Base-by-base conservation (phyloP, 2,329 filamentous ascomycete genomes). In the Lecanicillium sp. region DNA sequence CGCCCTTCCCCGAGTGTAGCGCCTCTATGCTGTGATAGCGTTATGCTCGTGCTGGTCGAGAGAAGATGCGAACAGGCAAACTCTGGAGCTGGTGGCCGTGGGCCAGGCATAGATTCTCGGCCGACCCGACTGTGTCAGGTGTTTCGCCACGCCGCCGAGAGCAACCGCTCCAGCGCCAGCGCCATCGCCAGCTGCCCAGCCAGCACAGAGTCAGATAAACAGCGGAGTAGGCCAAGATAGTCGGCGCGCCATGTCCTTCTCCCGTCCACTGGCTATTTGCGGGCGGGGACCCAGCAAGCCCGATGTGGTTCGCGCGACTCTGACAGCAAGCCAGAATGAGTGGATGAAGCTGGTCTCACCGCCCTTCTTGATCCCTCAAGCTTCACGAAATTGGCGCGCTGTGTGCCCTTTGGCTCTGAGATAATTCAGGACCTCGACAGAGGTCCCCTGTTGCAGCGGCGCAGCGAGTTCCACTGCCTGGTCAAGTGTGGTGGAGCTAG, bases 311-410 rank as follows among this genome's bases (percentile, higher is more conserved):
- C 27, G 35, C 20, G 14, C 17, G 19, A n/a, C 14, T 20, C n/a
- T n/a, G n/a, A n/a, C n/a, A n/a, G n/a, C n/a, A n/a, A n/a, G n/a
- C n/a, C n/a, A n/a, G n/a, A n/a, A n/a, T n/a, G n/a, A n/a, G n/a
- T n/a, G n/a, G n/a, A n/a, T n/a, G n/a, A n/a, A n/a, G n/a, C 11
- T 45, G 19, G 33, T 19, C 26, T 39, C 44, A 46, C 44, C 44
- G 44, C 44, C 44, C 44, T 46, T 46, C 26, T 39, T 36, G 10
- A 39, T 32, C 26, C 17, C 44, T 21, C 12, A 17, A 24, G 11
- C 35, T 14, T 3, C 12, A 20, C 14, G 10, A 20, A 17, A 21
- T 27, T 17, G 26, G 38, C 24, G 35, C 3, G 19, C 23, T 11
- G 6, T 37, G 19, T 9, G 17, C 23, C 10, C 36, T 27, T 26